phyloP scores from a whole-genome alignment of 352 stramenopile genomes.

The Phytophthora idaei region DNA sequence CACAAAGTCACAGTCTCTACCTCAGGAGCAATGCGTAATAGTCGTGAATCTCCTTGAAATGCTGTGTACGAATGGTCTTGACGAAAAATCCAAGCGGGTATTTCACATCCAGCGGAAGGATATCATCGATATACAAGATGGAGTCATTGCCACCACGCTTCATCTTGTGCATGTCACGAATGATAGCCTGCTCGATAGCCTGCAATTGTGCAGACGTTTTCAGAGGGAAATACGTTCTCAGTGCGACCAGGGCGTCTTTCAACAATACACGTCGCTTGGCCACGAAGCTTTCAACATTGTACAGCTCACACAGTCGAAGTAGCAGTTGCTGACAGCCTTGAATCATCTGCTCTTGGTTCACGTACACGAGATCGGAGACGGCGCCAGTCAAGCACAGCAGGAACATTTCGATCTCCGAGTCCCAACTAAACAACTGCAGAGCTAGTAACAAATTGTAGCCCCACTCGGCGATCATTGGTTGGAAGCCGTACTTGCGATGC shows the following conservation, averaged over 20 bases:
- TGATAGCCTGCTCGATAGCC: constrained; percentile 76
- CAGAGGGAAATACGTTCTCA: constrained; percentile 81
- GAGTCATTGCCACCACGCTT: constrained; percentile 73
- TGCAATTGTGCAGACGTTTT: constrained; percentile 78
- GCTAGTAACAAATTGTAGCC: constrained; percentile 85
- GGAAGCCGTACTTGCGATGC: constrained; percentile 81
- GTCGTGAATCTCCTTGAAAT: constrained; percentile 87
- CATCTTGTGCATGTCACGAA: constrained; percentile 83
- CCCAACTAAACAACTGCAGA: constrained; percentile 71
- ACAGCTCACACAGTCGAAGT: constrained; percentile 51
- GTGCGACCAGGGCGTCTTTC: constrained; percentile 73
- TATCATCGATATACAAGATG: constrained; percentile 76
- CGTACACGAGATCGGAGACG: constrained; percentile 70
- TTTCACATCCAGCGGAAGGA: constrained; percentile 51
- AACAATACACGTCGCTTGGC: constrained; percentile 58
- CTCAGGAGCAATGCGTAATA: constrained; percentile 63
- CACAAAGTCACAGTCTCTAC: constrained; percentile 27
- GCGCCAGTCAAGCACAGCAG: constrained; percentile 70
- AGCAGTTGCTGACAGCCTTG: constrained; percentile 55
- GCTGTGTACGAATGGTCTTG: constrained; percentile 79
- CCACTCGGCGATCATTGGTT: constrained; percentile 83
- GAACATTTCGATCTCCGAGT: constrained; percentile 83
- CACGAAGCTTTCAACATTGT: constrained; percentile 63
- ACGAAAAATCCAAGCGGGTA: constrained; percentile 75
- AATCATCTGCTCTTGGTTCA: constrained; percentile 78